Conservation (phyloP, 345 rosid species). For the Hevea brasiliensis region DNA sequence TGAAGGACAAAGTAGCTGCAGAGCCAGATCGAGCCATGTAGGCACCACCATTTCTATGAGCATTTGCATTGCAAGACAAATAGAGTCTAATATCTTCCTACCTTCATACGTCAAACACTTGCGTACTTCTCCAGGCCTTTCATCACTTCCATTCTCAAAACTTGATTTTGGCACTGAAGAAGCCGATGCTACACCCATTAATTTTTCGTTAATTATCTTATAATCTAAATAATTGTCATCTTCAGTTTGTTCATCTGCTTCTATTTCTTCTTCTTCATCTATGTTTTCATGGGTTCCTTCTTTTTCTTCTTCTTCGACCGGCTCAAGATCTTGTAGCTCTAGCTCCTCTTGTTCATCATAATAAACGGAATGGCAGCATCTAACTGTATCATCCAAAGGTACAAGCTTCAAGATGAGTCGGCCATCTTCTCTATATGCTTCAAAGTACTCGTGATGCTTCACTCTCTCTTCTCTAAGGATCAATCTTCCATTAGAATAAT, state of each 20-base stretch:
- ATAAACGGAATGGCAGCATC: background rate
- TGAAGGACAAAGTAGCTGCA: background rate
- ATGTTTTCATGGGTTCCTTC: too few relatives aligned
- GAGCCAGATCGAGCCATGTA: background rate
- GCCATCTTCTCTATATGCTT: conserved; percentile 42
- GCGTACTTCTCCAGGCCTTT: conserved; percentile 15
- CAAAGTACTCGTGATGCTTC: conserved; percentile 45
- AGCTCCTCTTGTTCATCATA: conserved; percentile 13
- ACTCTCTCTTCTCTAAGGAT: conserved; percentile 44
- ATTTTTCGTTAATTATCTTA: background rate
- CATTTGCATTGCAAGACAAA: conserved; percentile 13
- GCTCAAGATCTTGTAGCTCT: conserved; percentile 11
- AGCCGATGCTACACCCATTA: background rate
- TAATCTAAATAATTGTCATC: background rate
- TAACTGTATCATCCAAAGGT: conserved; percentile 29
- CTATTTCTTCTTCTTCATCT: conserved; percentile 15
- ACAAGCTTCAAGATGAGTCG: conserved; percentile 45
- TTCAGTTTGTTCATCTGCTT: conserved; percentile 16
- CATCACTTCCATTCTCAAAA: conserved; percentile 4
- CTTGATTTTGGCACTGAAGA: background rate
- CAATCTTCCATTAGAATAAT: conserved; percentile 46
- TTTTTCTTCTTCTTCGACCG: conserved; percentile 6
- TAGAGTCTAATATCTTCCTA: background rate
- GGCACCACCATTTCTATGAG: background rate
- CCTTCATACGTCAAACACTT: conserved; percentile 31